Evolutionary conservation across 1,284 basidiomycete genomes (phyloP), one percentile per base, ranked within the genome.

Genomic region (Pseudomicrostroma phylloplanum): DNA sequence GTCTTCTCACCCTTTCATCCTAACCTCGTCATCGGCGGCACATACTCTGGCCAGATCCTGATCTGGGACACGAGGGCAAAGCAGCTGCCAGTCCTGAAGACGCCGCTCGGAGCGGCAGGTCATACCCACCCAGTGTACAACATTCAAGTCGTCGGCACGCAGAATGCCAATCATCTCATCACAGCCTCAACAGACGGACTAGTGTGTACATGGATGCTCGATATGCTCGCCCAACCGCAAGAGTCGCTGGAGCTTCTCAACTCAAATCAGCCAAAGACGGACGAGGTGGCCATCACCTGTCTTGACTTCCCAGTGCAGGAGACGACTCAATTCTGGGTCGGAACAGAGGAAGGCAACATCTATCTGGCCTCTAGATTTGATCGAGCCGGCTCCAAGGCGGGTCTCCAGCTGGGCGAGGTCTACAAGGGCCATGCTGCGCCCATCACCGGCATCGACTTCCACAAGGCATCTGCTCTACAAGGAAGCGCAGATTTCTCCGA

Each of bases 21-120:
- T 0, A 97, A 96, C 70, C 86, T 98, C 8, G 86, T 98, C 49
- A 94, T 97, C 69, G 96, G 96, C 58, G 96, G 96, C 12, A 96
- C 93, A 12, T 97, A 98, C 79, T 94, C 92, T 30, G 96, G 96
- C 8, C 96, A 99, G 81, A 94, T 99, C 61, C 82, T 98, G 43
- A 84, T 98, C 1, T 99, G 96, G 96, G 94, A 99, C 79, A 97
- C 93, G n/a, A 86, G 94, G 54, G 90, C 92, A 0, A 92, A 94
- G 72, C 67, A 71, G 21, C 82, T 96, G 6, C 94, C 96, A 0
- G 91, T 97, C 0, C 84, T 97, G 64, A 98, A 97, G 82, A 96
- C 94, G 4, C 96, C 96, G 0, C 81, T 98, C 53, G 93, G 91
- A 6, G 72, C 79, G 0, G 87, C 90, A 30, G 93, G 96, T 0